These are phyloP conservation scores for Dendrocalamus latiflorus DNA, from an alignment of 202 grass and related monocot species.

Conservation along the genomic window DNA sequence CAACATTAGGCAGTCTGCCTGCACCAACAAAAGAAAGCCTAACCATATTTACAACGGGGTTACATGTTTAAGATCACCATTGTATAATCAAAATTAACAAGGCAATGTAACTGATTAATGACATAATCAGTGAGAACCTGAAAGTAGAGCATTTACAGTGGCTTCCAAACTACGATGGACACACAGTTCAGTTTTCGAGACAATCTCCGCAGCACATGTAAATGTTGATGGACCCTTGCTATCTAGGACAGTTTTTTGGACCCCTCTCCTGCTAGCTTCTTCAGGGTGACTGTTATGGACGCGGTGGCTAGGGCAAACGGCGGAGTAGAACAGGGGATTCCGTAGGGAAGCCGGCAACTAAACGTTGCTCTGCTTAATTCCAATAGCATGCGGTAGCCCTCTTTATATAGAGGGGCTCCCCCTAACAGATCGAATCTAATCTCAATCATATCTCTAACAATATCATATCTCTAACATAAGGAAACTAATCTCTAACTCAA, in stretches of 20 bases:
- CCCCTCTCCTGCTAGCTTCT: constrained; percentile 83
- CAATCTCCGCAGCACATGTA: constrained; percentile 80
- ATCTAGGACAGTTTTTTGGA: constrained; percentile 80
- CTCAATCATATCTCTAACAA: no score
- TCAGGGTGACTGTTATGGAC: no score
- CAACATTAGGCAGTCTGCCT: constrained; percentile 69
- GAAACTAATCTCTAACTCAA: no score
- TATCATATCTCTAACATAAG: no score
- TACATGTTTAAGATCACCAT: no score
- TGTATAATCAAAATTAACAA: not conserved
- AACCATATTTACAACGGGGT: not conserved
- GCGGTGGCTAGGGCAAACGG: no score
- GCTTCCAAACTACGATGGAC: constrained; percentile 71
- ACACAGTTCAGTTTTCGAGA: constrained; percentile 81
- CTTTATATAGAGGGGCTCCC: no score
- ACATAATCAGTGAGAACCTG: constrained; percentile 51
- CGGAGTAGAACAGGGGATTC: no score
- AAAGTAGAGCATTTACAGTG: constrained; percentile 76
- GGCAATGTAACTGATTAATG: constrained; percentile 19
- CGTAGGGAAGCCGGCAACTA: no score
- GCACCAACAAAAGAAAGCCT: constrained; percentile 23
- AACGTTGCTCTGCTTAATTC: no score
- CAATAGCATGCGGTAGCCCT: no score
- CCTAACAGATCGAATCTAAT: no score
- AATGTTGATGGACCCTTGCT: constrained; percentile 83